These are phyloP conservation scores for Knoxia roxburghii DNA, from an alignment of 257 asterid genomes.

Conservation along the genomic window DNA sequence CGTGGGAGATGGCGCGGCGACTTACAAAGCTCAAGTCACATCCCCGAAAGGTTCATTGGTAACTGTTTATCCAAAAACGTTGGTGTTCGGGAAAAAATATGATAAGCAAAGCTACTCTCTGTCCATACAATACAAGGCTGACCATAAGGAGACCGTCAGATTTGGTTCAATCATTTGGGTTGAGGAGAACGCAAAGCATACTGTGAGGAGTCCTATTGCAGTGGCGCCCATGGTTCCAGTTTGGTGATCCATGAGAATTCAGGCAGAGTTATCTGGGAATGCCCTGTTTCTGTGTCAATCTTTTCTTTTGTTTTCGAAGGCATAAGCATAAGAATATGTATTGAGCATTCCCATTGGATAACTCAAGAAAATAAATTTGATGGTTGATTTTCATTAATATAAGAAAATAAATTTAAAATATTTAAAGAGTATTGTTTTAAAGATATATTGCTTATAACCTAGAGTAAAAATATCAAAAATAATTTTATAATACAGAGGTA, in stretches of 20 bases:
- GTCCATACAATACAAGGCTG: conserved; percentile 9
- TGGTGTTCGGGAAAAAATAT: conserved; percentile 22
- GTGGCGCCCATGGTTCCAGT: conserved; percentile 16
- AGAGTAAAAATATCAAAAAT: too few species aligned
- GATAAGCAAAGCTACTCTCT: conserved; percentile 25
- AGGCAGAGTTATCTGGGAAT: too few species aligned
- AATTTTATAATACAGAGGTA: too few species aligned
- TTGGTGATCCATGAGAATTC: conserved; percentile 4
- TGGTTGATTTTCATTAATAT: too few species aligned
- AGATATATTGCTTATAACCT: too few species aligned
- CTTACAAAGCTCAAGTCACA: conserved; percentile 18
- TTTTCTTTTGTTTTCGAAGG: too few species aligned
- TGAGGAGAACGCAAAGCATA: conserved; percentile 25
- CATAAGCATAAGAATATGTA: too few species aligned
- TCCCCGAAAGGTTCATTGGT: conserved; percentile 22
- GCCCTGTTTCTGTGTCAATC: too few species aligned
- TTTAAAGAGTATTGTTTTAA: too few species aligned
- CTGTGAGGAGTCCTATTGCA: conserved; percentile 39
- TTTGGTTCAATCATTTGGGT: conserved; percentile 35
- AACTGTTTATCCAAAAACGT: conserved; percentile 17
- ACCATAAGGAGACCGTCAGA: background rate
- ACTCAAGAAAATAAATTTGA: too few species aligned
- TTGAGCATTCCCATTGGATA: too few species aligned
- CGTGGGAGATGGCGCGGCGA: conserved; percentile 25
- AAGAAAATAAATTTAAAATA: too few species aligned